These are phyloP conservation scores for Apophysomyces ossiformis DNA, from an alignment of 371 early-diverging fungal species.

Conservation along the genomic window DNA sequence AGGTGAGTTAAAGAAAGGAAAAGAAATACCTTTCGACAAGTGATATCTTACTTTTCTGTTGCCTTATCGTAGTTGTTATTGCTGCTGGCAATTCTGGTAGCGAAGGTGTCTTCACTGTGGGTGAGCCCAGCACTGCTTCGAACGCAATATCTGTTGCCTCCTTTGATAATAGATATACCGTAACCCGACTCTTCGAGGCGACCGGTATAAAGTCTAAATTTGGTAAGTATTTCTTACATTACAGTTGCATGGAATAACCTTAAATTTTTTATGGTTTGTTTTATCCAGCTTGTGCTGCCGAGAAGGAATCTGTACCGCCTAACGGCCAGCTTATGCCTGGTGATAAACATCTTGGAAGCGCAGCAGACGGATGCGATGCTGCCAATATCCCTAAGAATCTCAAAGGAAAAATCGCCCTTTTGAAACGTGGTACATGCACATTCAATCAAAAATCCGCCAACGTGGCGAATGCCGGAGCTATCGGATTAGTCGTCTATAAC, in stretches of 20 bases:
- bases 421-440: constrained; percentile 60
- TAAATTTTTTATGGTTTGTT: constrained; percentile 20
- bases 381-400: constrained; percentile 25
- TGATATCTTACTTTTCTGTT: too few species aligned
- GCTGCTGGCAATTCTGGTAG: constrained; percentile 66
- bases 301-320: neutral
- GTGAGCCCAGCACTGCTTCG: constrained; percentile 54
- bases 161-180: constrained; percentile 46
- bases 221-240: constrained; percentile 6
- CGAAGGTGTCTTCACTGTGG: constrained; percentile 51
- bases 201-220: constrained; percentile 21
- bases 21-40: neutral
- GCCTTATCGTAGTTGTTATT: constrained; percentile 47
- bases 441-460: constrained; percentile 55
- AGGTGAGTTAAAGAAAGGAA: constrained; percentile 18
- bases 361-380: constrained; percentile 28
- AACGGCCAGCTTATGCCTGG: constrained; percentile 6
- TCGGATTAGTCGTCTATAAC: constrained; percentile 56
- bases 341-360: constrained; percentile 18
- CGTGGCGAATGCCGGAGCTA: constrained; percentile 50
- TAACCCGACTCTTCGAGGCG: constrained; percentile 21
- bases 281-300: constrained; percentile 12
- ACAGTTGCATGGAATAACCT: constrained; percentile 11
- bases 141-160: constrained; percentile 66
- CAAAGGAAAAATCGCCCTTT: constrained; percentile 50